Conservation (phyloP, 1,139 yeast species). For the Pichia sp. region DNA sequence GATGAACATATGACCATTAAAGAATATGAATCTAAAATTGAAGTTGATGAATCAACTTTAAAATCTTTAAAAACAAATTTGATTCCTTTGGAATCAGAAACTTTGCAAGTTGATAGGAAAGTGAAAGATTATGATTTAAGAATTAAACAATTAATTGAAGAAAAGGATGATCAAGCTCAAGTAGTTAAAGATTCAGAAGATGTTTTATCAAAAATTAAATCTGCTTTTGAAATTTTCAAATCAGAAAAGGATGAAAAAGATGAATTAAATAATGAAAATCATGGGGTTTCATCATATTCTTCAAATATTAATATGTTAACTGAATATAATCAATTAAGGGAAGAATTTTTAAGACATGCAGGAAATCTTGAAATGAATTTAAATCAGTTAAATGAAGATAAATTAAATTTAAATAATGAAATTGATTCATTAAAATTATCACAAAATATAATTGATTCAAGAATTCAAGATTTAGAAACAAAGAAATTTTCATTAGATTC, state of each 20-base stretch:
- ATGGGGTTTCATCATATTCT: constrained; percentile 15
- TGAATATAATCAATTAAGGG: constrained; percentile 58
- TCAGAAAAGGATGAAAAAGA: constrained; percentile 41
- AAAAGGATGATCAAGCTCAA: constrained; percentile 46
- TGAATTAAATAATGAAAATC: constrained; percentile 39
- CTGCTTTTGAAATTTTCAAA: constrained; percentile 34
- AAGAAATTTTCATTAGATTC: constrained; percentile 33
- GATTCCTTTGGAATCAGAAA: constrained; percentile 53
- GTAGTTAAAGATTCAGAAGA: constrained; percentile 38
- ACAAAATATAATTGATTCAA: constrained; percentile 35
- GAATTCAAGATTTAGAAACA: constrained; percentile 36
- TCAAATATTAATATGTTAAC: constrained; percentile 43
- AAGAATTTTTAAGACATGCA: constrained; percentile 47
- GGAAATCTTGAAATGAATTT: constrained; percentile 56
- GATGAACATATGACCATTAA: constrained; percentile 36
- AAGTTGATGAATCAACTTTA: constrained; percentile 25
- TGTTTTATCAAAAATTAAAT: constrained; percentile 45
- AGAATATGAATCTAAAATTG: constrained; percentile 32
- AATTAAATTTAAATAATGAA: constrained; percentile 37
- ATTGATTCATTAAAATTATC: constrained; percentile 41
- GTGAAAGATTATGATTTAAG: constrained; percentile 45
- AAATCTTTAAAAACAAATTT: constrained; percentile 45
- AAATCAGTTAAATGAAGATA: constrained; percentile 40
- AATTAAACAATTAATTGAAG: constrained; percentile 46
- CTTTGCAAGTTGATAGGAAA: constrained; percentile 42